Conservation (phyloP, 1,139 yeast species). For the Saccharomyces hybrid region DNA sequence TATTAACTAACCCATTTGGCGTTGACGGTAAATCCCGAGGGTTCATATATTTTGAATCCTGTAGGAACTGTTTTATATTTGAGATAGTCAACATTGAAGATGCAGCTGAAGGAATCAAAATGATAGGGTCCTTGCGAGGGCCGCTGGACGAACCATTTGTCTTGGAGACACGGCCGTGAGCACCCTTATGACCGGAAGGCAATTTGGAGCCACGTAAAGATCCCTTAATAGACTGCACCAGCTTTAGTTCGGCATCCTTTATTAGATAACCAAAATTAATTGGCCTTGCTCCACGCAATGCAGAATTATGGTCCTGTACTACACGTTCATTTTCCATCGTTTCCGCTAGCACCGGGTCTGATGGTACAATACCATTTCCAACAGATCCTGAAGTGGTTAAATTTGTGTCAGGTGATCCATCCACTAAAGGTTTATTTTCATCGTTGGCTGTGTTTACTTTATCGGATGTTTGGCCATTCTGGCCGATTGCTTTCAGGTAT, state of each 20-base stretch:
- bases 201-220: constrained; percentile 17
- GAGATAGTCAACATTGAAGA: constrained; percentile 76
- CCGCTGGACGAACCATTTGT: constrained; percentile 8
- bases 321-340: constrained; percentile 55
- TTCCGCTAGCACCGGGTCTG: constrained; percentile 46
- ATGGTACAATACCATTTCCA: neutral
- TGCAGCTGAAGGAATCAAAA: constrained; percentile 88
- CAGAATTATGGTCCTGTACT: constrained; percentile 69
- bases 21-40: constrained; percentile 36
- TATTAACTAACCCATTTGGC: constrained; percentile 23
- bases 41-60: constrained; percentile 62
- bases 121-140: constrained; percentile 67
- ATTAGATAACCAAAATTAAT: constrained; percentile 68
- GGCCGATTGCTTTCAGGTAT: constrained; percentile 33
- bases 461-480: neutral
- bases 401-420: neutral
- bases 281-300: constrained; percentile 68
- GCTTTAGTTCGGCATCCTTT: constrained; percentile 58
- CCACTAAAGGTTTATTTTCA: neutral
- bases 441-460: constrained; percentile 4
- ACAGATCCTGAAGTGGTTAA: neutral
- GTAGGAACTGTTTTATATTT: constrained; percentile 76
- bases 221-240: constrained; percentile 48
- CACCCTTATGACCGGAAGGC: constrained; percentile 26
- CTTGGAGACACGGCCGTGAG: constrained; percentile 18